Evolutionary conservation across 1,284 basidiomycete species (phyloP), one percentile per base, ranked within the genome.

Genomic region (Phlebopus sp.): DNA sequence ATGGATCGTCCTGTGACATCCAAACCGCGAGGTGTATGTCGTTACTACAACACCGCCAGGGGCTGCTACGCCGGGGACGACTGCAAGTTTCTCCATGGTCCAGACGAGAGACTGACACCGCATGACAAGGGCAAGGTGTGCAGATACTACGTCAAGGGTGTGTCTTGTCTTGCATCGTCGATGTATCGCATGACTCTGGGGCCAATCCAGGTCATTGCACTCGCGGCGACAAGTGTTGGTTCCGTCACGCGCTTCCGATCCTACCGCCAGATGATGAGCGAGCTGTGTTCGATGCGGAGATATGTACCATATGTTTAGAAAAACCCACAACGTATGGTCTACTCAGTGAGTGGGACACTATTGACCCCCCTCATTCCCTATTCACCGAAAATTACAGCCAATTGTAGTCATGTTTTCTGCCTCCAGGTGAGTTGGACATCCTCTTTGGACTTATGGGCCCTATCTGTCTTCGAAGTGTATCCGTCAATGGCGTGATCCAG

Each of bases 381-480:
- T 50, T 62, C 46, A 47, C 49, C 42, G 11, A 8, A 18, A 4
- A 32, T 14, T 45, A 36, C 47, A 88, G 85, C 66, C 31, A 79
- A 78, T 15, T 90, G 86, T 59, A 82, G 76, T 51, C 86, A 90
- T 63, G 69, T 86, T 38, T 90, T 87, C 63, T 90, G 87, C 62
- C 69, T 84, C 31, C 62, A 76, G 51, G 85, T 86, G 57, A 39
- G 69, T 63, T 37, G 14, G 15, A 27, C 57, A 11, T 30, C 27
- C 17, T 31, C 25, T 35, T 27, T 34, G 13, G 14, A 38, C 51
- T 23, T 37, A 37, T 37, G 37, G 51, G 35, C 46, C 37, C 54
- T 48, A 48, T 58, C 19, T 15, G 27, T 34, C 25, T n/a, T 15
- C 44, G 13, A 18, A 87, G 84, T 90, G 86, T 59, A 83, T 90